A percentile compares a stretch with the other conserved stretches of the same genome.
phyloP scores from a whole-genome alignment of 768 basidiomycete species.

The Austroboletus eburneus region DNA sequence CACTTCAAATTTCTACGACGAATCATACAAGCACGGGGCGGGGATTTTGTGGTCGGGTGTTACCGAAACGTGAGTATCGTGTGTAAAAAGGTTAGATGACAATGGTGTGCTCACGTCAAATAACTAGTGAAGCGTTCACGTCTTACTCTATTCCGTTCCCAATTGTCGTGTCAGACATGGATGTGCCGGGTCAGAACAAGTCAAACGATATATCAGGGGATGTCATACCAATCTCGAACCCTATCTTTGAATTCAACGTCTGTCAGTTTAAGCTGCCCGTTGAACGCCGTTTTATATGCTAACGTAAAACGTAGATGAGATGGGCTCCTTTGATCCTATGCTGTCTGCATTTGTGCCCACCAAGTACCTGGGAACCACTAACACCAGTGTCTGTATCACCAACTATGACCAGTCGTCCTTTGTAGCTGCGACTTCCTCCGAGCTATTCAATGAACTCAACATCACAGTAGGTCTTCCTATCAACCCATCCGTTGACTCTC shows the following conservation, averaged over 20 bases:
- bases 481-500: conserved; percentile 13
- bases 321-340: conserved; percentile 41
- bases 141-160: conserved; percentile 38
- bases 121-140: conserved; percentile 29
- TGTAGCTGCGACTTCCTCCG: conserved; percentile 40
- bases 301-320: conserved; percentile 29
- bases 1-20: conserved; percentile 25
- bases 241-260: conserved; percentile 35
- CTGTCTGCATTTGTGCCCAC: conserved; percentile 43
- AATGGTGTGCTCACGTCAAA: conserved; percentile 19
- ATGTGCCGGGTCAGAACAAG: conserved; percentile 23
- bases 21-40: conserved; percentile 30
- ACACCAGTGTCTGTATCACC: conserved; percentile 29
- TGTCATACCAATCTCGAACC: conserved; percentile 28
- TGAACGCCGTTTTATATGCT: background rate
- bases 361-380: conserved; percentile 41
- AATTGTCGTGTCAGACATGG: conserved; percentile 30
- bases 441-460: conserved; percentile 31
- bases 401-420: conserved; percentile 35
- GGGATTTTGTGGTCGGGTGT: conserved; percentile 35
- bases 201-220: conserved; percentile 20
- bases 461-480: too few relatives aligned
- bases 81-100: background rate
- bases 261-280: conserved; percentile 16
- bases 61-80: conserved; percentile 28